Base-by-base conservation (phyloP, 257 asterid genomes). In the Petunia secreta region DNA sequence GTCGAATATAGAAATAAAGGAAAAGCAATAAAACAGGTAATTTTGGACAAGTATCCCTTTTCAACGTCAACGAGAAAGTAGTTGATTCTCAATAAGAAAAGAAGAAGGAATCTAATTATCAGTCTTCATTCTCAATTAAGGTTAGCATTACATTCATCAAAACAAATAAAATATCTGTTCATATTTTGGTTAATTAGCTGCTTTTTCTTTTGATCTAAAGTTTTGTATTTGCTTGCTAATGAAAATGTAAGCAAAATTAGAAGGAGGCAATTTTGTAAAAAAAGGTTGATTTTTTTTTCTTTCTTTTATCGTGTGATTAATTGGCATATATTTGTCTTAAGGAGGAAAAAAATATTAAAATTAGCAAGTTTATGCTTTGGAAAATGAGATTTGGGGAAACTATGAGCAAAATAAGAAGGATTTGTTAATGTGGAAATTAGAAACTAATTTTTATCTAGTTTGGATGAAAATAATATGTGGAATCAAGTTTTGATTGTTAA, bases 51-150 rank as follows among this genome's bases (percentile, higher is more conserved):
- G 74, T 62, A 16, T 36, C 46, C 60, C 15, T 67, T 55, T 75
- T 60, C 81, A 65, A 71, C 75, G 79, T 83, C 86, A 85, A 48
- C 81, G 83, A 82, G 82, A 34, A 77, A 77, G 55, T 59, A 41
- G 54, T 16, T 41, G 80, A 71, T n/a, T 52, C 53, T 68, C 63
- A 59, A 60, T 15, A 53, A 69, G 58, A 64, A 52, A 44, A 11
- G 60, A 71, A 79, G 54, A 73, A 63, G 37, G 82, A 79, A 68
- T 37, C 75, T 80, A 65, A 66, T 89, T 91, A 73, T 83, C 66
- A 53, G 62, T 6, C 63, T 77, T 84, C 81, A 77, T 75, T 67
- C 66, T 83, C 55, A 48, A 83, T 80, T 79, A 80, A 89, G 93
- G 97, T 86, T 63, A 76, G 84, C 81, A 25, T 84, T 81, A 81